These are phyloP conservation scores for Candida mattraensis DNA, from an alignment of 805 yeast species.

Conservation along the genomic window DNA sequence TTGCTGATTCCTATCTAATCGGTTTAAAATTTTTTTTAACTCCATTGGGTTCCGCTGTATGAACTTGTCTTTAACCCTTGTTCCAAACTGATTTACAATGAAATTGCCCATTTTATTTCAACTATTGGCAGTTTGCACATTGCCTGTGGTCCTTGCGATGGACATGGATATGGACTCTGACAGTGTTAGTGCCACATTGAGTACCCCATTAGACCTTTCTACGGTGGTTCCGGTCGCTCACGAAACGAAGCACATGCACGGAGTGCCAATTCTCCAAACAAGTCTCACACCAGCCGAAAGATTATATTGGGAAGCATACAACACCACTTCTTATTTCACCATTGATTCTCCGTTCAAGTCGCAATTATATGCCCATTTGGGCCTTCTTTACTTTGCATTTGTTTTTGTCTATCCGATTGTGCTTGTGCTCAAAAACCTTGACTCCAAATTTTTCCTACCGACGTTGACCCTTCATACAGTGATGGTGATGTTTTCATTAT, in stretches of 20 bases:
- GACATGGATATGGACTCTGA: conserved; percentile 13
- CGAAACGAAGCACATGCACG: conserved; percentile 54
- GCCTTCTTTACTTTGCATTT: conserved; percentile 43
- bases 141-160: conserved; percentile 4
- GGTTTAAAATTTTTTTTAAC: neutral
- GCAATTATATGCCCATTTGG: conserved; percentile 56
- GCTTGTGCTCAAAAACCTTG: conserved; percentile 60
- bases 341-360: conserved; percentile 47
- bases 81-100: too few relatives aligned
- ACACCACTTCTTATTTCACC: conserved; percentile 73
- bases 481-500: conserved; percentile 48
- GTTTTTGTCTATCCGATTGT: conserved; percentile 65
- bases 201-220: conserved; percentile 2
- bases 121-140: too few relatives aligned
- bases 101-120: too few relatives aligned
- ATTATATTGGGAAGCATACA: conserved; percentile 74
- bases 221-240: conserved; percentile 44
- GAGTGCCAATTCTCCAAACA: conserved; percentile 70
- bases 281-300: conserved; percentile 69
- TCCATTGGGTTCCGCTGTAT: neutral
- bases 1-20: too few relatives aligned
- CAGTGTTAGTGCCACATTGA: conserved; percentile 1
- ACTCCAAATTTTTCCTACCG: conserved; percentile 59
- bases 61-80: too few relatives aligned
- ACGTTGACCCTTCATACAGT: conserved; percentile 50